Conservation (phyloP, 192 early-diverging fungal genomes). For the Coemansia sp. region DNA sequence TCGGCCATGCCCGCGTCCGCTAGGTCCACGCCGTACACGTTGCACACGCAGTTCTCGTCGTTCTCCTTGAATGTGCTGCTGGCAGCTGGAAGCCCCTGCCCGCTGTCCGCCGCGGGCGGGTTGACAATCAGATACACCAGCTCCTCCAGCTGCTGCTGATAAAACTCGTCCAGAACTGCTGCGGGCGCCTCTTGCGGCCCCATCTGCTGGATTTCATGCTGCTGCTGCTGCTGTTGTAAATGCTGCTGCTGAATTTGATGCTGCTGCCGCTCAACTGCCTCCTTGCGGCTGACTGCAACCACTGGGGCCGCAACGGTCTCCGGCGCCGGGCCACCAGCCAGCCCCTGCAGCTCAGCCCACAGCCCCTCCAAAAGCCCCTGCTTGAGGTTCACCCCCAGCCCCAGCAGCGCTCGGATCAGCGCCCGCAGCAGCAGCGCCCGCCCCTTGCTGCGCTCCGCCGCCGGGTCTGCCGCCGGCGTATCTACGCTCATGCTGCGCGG, state of each 20-base stretch:
- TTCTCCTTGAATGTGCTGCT: constrained; percentile 17
- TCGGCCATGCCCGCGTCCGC: constrained; percentile 2
- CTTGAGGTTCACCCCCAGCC: constrained; percentile 23
- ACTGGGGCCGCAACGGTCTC: not conserved
- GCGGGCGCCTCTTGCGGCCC: not conserved
- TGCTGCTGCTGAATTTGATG: too few relatives aligned
- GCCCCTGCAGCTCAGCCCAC: constrained; percentile 24
- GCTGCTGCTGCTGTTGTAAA: not conserved
- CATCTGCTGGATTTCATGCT: too few relatives aligned
- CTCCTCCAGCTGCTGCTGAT: constrained; percentile 15
- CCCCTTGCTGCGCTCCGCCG: not conserved
- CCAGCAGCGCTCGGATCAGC: constrained; percentile 29
- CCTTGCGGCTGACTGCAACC: not conserved
- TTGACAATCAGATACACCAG: constrained; percentile 19
- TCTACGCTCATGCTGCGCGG: not conserved
- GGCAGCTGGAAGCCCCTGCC: constrained; percentile 21
- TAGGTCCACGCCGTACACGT: constrained; percentile 19
- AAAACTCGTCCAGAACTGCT: not conserved
- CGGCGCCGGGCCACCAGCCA: not conserved
- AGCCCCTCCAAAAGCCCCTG: constrained; percentile 25
- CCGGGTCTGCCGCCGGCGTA: not conserved
- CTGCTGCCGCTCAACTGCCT: not conserved
- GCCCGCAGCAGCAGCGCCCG: constrained; percentile 18
- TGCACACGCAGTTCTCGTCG: constrained; percentile 47
- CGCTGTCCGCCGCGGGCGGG: constrained; percentile 13